Base-by-base conservation (phyloP, 2,329 filamentous ascomycete species). In the Didymella glomerata region DNA sequence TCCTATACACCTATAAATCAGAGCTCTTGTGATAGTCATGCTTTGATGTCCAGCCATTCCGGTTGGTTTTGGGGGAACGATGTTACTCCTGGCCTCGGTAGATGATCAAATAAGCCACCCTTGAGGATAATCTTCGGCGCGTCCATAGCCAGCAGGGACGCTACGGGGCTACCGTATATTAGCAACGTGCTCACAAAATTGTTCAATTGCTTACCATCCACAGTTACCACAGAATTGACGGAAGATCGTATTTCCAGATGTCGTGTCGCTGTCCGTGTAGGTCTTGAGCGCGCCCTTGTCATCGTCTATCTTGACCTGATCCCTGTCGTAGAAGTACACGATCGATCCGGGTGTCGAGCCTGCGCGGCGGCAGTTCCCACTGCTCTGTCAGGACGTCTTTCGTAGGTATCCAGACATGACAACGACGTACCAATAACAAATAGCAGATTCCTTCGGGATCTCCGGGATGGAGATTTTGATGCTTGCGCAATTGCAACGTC, bases 161-260 rank as follows among this genome's bases (percentile, higher is more conserved):
- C 57, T 7, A 75, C 48, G 0, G 72, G 72, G 36, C 73, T 75
- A 54, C 8, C 2, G 2, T 2, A 18, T 11, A 20, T 54, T 25
- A 54, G 51, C 24, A n/a, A 20, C 1, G 3, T 4, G 6, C 3
- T 20, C 4, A 5, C 6, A 38, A 7, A n/a, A 6, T 4, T 6
- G 5, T 7, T 8, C 2, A 36, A 4, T 10, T 5, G 52, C 68
- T 54, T 53, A 72, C 71, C 65, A 69, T 27, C 73, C 73, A 50
- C 73, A 75, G n/a, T 64, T 67, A 8, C 66, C 54, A 42, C 72
- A 76, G 48, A 76, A 76, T 32, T 69, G 59, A 7, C 72, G 63
- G 0, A 55, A 64, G 14, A 76, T 67, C 0, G 65, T 61, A 20
- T 74, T 73, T 1, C 71, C 71, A 18, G 62, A 69, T 22, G 52